Percentiles rank a stretch among this genome's conserved stretches.
Conservation (phyloP, 2,329 filamentous ascomycete species). For the Aphanoascus verrucosus region DNA sequence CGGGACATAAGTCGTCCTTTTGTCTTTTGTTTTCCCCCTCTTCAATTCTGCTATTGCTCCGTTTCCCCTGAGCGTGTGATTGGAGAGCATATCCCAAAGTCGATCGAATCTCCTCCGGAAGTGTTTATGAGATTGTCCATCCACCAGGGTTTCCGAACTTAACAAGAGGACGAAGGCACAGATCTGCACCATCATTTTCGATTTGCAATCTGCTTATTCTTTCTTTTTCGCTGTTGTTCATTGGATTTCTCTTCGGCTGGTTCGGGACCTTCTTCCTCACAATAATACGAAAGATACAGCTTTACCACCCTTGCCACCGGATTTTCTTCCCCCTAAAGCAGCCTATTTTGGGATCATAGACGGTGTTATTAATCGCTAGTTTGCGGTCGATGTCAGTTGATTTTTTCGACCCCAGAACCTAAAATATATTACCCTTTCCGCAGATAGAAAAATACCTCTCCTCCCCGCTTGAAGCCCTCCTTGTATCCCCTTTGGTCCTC, state of each 20-base stretch:
- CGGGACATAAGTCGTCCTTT: background rate
- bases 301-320: slow-evolving; percentile 5
- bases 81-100: slow-evolving; percentile 2
- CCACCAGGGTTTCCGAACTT: slow-evolving; percentile 3
- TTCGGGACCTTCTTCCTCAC: background rate
- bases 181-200: slow-evolving; percentile 6
- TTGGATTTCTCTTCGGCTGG: slow-evolving; percentile 3
- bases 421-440: background rate
- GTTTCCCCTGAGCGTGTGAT: slow-evolving; percentile 6
- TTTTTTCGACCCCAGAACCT: slow-evolving; percentile 1
- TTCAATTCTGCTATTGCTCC: background rate
- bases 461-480: background rate
- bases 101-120: slow-evolving; percentile 4
- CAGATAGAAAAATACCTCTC: background rate
- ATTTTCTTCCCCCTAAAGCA: background rate
- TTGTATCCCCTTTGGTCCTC: background rate
- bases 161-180: slow-evolving; percentile 5
- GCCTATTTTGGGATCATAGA: slow-evolving; percentile 10
- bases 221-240: slow-evolving; percentile 6
- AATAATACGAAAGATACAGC: slow-evolving; percentile 9
- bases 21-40: background rate
- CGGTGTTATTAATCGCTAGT: slow-evolving; percentile 3
- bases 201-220: background rate
- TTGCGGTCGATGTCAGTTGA: slow-evolving; percentile 7
- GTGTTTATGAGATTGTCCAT: slow-evolving; percentile 5